These are phyloP conservation scores for Phellinidium pouzarii DNA, from an alignment of 1,284 basidiomycete species.

Conservation along the genomic window DNA sequence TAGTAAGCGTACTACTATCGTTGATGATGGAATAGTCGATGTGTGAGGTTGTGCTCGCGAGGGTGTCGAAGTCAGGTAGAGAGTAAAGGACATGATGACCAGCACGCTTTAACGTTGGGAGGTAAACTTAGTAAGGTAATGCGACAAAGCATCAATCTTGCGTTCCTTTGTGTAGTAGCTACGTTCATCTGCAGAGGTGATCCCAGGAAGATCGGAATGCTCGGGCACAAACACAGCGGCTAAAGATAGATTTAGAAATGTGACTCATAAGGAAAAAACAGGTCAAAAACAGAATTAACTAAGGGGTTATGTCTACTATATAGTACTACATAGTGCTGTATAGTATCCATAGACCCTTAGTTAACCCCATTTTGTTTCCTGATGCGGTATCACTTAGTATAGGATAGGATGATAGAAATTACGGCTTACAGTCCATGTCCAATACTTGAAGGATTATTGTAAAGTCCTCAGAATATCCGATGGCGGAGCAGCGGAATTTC, in stretches of 20 bases:
- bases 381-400: too few species aligned
- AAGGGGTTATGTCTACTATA: too few species aligned
- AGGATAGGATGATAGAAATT: too few species aligned
- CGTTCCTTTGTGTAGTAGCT: neutral
- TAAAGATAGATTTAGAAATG: neutral
- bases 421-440: conserved; percentile 5
- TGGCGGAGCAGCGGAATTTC: conserved; percentile 5
- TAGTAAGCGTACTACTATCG: conserved; percentile 8
- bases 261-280: neutral
- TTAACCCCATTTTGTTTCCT: too few species aligned
- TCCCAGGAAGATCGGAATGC: conserved; percentile 3
- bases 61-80: conserved; percentile 19
- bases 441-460: conserved; percentile 4
- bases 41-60: conserved; percentile 12
- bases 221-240: conserved; percentile 13
- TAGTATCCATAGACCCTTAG: too few species aligned
- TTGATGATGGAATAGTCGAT: conserved; percentile 19
- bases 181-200: neutral
- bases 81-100: conserved; percentile 15
- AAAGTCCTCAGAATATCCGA: neutral
- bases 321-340: too few species aligned
- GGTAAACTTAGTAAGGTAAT: conserved; percentile 14
- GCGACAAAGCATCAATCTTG: conserved; percentile 4
- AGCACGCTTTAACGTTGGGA: conserved; percentile 14
- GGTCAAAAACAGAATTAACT: neutral